Percentiles rank a stretch among this genome's conserved stretches.
Conservation (phyloP, 805 yeast genomes). For the Monosporozyma aquatica region DNA sequence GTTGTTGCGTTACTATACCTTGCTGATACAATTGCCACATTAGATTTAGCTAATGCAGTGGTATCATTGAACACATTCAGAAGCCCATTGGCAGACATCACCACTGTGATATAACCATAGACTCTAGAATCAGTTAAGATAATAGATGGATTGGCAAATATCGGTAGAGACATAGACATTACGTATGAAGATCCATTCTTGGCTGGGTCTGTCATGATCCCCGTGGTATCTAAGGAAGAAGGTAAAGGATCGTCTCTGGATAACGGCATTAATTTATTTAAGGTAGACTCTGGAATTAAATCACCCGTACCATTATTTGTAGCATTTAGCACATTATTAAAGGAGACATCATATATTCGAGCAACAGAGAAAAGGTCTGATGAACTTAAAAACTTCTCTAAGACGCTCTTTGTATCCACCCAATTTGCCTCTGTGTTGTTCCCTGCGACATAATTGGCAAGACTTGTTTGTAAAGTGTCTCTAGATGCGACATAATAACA, state of each 20-base stretch:
- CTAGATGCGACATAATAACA: conserved; percentile 54
- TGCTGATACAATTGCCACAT: conserved; percentile 28
- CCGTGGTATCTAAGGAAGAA: conserved; percentile 34
- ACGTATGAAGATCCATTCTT: conserved; percentile 39
- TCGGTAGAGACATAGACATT: conserved; percentile 71
- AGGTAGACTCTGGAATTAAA: conserved; percentile 24
- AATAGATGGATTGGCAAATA: conserved; percentile 65
- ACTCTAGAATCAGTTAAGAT: conserved; percentile 47
- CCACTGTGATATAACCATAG: conserved; percentile 62
- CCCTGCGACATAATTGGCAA: conserved; percentile 62
- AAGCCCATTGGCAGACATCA: conserved; percentile 40
- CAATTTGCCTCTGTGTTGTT: conserved; percentile 47
- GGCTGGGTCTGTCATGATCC: conserved; percentile 62
- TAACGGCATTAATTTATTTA: conserved; percentile 42
- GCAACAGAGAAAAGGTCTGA: conserved; percentile 57
- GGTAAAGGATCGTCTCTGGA: conserved; percentile 40
- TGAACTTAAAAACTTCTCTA: conserved; percentile 56
- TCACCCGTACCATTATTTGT: conserved; percentile 35
- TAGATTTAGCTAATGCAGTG: conserved; percentile 33
- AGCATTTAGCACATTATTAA: conserved; percentile 38
- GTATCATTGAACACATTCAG: conserved; percentile 34
- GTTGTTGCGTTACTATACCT: conserved; percentile 16
- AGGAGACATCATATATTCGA: conserved; percentile 54
- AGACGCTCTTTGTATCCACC: conserved; percentile 37
- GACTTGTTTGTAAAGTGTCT: conserved; percentile 50